A percentile compares a stretch with the other conserved stretches of the same genome.
These are phyloP conservation scores for Moesziomyces parantarcticus DNA, from an alignment of 1,284 basidiomycete species.

Conservation along the genomic window DNA sequence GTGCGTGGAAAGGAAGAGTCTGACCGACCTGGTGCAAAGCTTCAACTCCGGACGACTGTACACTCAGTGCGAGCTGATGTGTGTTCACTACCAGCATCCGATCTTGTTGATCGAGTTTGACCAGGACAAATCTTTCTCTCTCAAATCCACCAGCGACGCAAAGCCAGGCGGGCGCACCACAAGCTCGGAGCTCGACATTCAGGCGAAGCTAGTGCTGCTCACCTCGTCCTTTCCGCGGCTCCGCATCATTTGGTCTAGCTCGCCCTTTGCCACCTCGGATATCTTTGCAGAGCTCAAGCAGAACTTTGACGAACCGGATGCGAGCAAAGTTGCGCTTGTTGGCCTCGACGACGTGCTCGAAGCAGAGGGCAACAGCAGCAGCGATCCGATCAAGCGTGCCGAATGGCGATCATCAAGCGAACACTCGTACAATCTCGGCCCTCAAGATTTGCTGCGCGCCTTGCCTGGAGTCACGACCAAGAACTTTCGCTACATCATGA, in stretches of 20 bases:
- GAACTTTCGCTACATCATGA: conserved; percentile 87
- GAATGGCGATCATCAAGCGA: conserved; percentile 30
- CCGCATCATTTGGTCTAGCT: conserved; percentile 95
- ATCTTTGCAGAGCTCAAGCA: conserved; percentile 92
- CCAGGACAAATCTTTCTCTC: conserved; percentile 93
- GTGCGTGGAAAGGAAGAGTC: conserved; percentile 93
- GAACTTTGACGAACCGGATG: conserved; percentile 85
- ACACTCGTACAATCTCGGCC: conserved; percentile 52
- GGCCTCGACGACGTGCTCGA: conserved; percentile 44
- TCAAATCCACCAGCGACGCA: conserved; percentile 31
- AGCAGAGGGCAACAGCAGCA: conserved; percentile 14
- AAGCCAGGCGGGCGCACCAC: conserved; percentile 48
- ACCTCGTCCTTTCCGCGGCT: conserved; percentile 89
- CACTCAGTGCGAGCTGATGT: conserved; percentile 97
- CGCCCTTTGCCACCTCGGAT: conserved; percentile 88
- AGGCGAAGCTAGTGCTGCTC: conserved; percentile 89
- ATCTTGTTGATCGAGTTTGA: conserved; percentile 98
- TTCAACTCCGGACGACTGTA: conserved; percentile 95
- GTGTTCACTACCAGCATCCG: conserved; percentile 91
- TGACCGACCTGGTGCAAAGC: conserved; percentile 88
- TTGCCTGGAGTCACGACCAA: conserved; percentile 80
- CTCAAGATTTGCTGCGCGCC: conserved; percentile 69
- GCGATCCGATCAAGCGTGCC: conserved; percentile 11
- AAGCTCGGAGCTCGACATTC: conserved; percentile 72
- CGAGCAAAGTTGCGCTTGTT: conserved; percentile 78